phyloP scores from a whole-genome alignment of 441 rosid species.

The Pelargonium cotyledonis region DNA sequence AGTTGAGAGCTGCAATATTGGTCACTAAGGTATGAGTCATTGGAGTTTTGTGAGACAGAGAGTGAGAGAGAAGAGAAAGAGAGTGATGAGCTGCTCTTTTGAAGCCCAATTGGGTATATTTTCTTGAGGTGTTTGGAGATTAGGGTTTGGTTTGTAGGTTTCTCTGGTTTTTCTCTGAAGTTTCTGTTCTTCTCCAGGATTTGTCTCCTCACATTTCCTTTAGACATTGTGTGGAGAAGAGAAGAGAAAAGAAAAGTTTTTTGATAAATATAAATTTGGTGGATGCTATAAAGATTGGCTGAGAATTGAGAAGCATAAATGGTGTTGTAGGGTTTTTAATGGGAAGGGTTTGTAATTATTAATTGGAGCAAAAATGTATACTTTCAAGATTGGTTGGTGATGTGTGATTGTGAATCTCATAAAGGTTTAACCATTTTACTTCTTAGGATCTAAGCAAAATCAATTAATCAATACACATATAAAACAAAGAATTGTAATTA shows the following conservation, averaged over 20 bases:
- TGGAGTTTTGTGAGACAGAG: constrained; percentile 77
- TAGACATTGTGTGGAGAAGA: constrained; percentile 30
- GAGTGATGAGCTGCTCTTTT: constrained; percentile 53
- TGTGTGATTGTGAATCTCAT: too few species aligned
- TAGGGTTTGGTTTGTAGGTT: constrained; percentile 30
- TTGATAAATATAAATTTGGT: too few species aligned
- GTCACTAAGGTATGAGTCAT: constrained; percentile 62
- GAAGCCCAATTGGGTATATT: constrained; percentile 67
- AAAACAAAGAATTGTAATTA: too few species aligned
- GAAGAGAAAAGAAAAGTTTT: constrained; percentile 3
- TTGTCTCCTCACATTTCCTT: constrained; percentile 27
- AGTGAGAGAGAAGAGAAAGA: constrained; percentile 71
- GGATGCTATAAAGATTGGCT: too few species aligned
- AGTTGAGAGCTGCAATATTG: constrained; percentile 40
- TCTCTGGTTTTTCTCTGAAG: constrained; percentile 25
- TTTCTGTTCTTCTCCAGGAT: constrained; percentile 35
- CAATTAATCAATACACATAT: too few species aligned
- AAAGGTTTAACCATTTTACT: too few species aligned
- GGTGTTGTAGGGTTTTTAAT: too few species aligned
- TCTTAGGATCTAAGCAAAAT: too few species aligned
- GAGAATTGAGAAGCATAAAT: too few species aligned
- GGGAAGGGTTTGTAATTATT: too few species aligned
- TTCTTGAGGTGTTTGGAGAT: constrained; percentile 66
- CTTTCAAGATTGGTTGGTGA: too few species aligned
- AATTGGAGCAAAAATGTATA: too few species aligned